These are phyloP conservation scores for Jatropha curcas DNA, from an alignment of 345 rosid genomes.

Conservation along the genomic window DNA sequence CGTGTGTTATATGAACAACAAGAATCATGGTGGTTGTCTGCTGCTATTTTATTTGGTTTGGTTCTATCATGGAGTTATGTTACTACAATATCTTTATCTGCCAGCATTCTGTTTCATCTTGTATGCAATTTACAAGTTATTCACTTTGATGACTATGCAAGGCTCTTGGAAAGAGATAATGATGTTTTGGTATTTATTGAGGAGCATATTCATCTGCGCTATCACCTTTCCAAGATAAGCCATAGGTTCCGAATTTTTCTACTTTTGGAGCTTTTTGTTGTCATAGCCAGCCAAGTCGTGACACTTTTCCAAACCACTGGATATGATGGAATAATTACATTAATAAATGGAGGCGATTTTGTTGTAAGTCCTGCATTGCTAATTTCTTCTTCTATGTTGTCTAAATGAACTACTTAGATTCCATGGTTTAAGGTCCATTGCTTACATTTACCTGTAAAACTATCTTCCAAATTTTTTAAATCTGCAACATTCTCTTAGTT, in stretches of 20 bases:
- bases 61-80: slow-evolving; percentile 74
- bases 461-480: no score
- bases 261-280: slow-evolving; percentile 67
- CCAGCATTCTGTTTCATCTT: slow-evolving; percentile 77
- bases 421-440: neutral
- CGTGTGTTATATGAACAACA: slow-evolving; percentile 49
- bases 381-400: neutral
- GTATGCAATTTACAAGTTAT: slow-evolving; percentile 93
- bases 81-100: slow-evolving; percentile 66
- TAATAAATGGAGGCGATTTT: slow-evolving; percentile 81
- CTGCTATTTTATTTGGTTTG: slow-evolving; percentile 49
- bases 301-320: slow-evolving; percentile 80
- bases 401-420: neutral
- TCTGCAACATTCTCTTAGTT: no score
- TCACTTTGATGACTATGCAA: slow-evolving; percentile 76
- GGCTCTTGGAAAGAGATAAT: slow-evolving; percentile 64
- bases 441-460: neutral
- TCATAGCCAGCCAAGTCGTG: slow-evolving; percentile 68
- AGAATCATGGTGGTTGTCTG: slow-evolving; percentile 70
- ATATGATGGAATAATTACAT: slow-evolving; percentile 60
- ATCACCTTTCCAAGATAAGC: slow-evolving; percentile 89
- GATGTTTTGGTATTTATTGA: slow-evolving; percentile 63
- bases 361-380: slow-evolving; percentile 52
- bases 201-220: slow-evolving; percentile 72
- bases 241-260: slow-evolving; percentile 93